A percentile compares a stretch with the other conserved stretches of the same genome.
These are phyloP conservation scores for Zarea fungicola DNA, from an alignment of 2,329 filamentous ascomycete species.

Conservation along the genomic window DNA sequence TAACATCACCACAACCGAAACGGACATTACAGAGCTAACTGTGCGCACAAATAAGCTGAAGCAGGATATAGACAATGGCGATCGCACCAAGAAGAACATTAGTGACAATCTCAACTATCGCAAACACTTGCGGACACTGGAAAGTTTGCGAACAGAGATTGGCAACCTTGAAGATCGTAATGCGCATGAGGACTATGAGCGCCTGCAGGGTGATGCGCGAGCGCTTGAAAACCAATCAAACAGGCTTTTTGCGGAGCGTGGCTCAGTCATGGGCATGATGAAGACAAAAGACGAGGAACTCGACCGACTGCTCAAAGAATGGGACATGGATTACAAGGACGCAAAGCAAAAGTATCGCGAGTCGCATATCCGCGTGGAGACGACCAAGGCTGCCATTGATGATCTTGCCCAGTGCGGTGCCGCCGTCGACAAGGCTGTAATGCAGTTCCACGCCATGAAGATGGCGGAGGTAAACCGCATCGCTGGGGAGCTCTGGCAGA, in stretches of 20 bases:
- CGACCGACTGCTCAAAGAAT: slow-evolving; percentile 66
- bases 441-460: slow-evolving; percentile 93
- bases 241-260: slow-evolving; percentile 65
- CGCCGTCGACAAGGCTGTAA: slow-evolving; percentile 92
- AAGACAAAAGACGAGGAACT: slow-evolving; percentile 82
- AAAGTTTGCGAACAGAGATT: slow-evolving; percentile 65
- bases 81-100: slow-evolving; percentile 81
- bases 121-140: slow-evolving; percentile 63
- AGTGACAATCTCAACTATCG: slow-evolving; percentile 84
- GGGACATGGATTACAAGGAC: slow-evolving; percentile 80
- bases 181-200: slow-evolving; percentile 75
- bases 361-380: slow-evolving; percentile 82
- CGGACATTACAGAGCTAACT: slow-evolving; percentile 62
- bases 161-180: slow-evolving; percentile 69
- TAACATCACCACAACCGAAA: slow-evolving; percentile 60
- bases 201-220: slow-evolving; percentile 64
- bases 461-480: slow-evolving; percentile 98
- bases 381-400: slow-evolving; percentile 87
- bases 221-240: slow-evolving; percentile 64
- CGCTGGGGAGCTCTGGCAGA: slow-evolving; percentile 92
- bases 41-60: slow-evolving; percentile 71
- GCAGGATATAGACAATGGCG: slow-evolving; percentile 70
- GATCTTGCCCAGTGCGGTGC: slow-evolving; percentile 77
- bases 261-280: slow-evolving; percentile 70
- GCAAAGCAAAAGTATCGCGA: slow-evolving; percentile 77